These are phyloP conservation scores for Lathyrus aphaca DNA, from an alignment of 306 rosid genomes.

Conservation along the genomic window DNA sequence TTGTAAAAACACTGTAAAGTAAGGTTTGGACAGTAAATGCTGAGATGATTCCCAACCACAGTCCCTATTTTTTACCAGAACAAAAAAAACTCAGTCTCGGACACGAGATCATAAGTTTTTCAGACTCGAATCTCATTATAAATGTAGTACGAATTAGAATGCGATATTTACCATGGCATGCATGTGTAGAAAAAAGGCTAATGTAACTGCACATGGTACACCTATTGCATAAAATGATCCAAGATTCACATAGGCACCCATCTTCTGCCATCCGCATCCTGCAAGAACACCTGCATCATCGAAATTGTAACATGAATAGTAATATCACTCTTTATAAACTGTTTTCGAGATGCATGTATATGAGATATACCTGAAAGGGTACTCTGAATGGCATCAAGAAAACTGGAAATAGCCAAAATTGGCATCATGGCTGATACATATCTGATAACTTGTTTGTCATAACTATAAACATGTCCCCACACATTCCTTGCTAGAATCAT, in stretches of 20 bases:
- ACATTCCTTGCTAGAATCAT: constrained; percentile 56
- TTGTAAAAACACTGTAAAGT: constrained; percentile 46
- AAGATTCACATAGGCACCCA: constrained; percentile 47
- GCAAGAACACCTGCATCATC: constrained; percentile 37
- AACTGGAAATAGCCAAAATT: constrained; percentile 39
- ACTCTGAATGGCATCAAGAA: constrained; percentile 45
- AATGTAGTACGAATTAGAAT: neutral
- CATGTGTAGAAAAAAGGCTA: constrained; percentile 43
- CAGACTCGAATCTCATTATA: neutral
- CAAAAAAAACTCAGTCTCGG: neutral
- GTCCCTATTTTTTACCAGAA: constrained; percentile 45
- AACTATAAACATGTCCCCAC: constrained; percentile 71
- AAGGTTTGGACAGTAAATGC: constrained; percentile 65
- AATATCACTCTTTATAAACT: too few species aligned
- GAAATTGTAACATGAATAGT: too few species aligned
- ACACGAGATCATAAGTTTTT: too few species aligned
- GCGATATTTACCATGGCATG: constrained; percentile 33
- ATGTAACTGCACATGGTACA: constrained; percentile 37
- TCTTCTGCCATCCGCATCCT: constrained; percentile 47
- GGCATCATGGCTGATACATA: constrained; percentile 52
- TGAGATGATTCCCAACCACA: constrained; percentile 74
- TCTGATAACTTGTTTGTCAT: constrained; percentile 55
- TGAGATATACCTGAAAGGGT: constrained; percentile 38
- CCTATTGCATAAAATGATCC: constrained; percentile 47
- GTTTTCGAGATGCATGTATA: too few species aligned